Conservation (phyloP, 164 flowering plant species). For the Liquidambar formosana region DNA sequence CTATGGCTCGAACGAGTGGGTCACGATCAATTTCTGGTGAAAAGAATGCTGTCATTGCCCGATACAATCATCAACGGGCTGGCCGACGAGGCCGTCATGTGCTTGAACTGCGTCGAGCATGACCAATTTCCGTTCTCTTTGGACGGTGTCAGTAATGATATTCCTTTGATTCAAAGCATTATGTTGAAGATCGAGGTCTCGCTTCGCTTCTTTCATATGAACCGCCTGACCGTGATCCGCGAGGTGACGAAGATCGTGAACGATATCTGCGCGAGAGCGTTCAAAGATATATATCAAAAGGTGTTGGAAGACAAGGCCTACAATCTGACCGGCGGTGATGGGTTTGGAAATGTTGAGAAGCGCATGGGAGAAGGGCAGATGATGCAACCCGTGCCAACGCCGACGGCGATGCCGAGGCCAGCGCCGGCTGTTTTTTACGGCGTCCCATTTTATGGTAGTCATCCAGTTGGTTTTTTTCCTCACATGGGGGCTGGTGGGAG, state of each 20-base stretch:
- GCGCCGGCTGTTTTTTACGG: no score
- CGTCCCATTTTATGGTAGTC: no score
- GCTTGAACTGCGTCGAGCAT: conserved; percentile 27
- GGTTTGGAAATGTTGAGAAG: no score
- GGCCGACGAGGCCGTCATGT: conserved; percentile 33
- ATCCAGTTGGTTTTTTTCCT: no score
- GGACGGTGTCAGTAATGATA: background rate
- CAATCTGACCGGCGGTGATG: no score
- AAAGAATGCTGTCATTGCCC: conserved; percentile 17
- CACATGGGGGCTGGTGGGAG: no score
- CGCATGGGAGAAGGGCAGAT: no score
- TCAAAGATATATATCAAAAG: conserved; percentile 34
- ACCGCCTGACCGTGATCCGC: conserved; percentile 15
- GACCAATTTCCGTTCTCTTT: background rate
- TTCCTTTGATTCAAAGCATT: conserved; percentile 14
- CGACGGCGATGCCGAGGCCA: no score
- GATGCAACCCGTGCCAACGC: no score
- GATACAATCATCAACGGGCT: conserved; percentile 17
- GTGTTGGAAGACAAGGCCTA: no score
- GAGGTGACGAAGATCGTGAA: conserved; percentile 20
- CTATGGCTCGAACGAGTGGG: conserved; percentile 48
- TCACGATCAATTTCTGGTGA: conserved; percentile 12
- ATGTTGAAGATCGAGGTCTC: conserved; percentile 8
- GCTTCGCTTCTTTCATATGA: conserved; percentile 27
- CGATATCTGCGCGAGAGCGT: conserved; percentile 35